Base-by-base conservation (phyloP, 2,329 filamentous ascomycete species). In the Colletotrichum phormii region DNA sequence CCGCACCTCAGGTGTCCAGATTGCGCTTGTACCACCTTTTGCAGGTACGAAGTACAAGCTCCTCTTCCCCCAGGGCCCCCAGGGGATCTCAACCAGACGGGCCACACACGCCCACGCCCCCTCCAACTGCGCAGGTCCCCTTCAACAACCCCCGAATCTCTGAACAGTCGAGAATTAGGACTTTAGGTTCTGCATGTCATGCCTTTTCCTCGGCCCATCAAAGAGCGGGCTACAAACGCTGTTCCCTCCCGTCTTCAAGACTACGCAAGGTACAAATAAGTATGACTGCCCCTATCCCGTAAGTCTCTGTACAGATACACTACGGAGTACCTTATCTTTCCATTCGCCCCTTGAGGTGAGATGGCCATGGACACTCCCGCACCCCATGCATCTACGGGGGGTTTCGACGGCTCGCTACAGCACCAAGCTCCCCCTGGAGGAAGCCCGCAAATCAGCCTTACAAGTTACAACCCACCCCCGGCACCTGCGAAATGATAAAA, bases 381-480 rank as follows among this genome's bases (percentile, higher is more conserved):
- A 24, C 24, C 35, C 51, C 42, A 49, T 58, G 33, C 53, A 12
- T 53, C 37, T 59, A 46, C 57, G 64, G 53, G n/a, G 15, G 15
- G 33, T 24, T 33, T 59, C 53, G 46, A 42, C 64, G 65, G 59
- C 59, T 69, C 22, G 64, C 53, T 60, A 69, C 65, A 72, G 70
- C 65, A 72, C 65, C 59, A 22, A 64, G 65, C 64, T 69, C 35
- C 59, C 66, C 71, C 46, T 55, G 49, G 55, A 42, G 49, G 60
- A 42, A 73, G 66, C 66, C 66, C 46, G 66, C 66, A 71, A 70
- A 70, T 73, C 66, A 73, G 71, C 71, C 71, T 61, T 73, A 70
- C 55, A 22, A 26, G 22, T 61, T 73, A 70, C 55, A 22, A 26
- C 31, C 35, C 51, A 22, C 22, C 33, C 64, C 69, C 51, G 64